Evolutionary conservation across 2,329 filamentous ascomycete genomes (phyloP).

Genomic region (Metarhizium guizhouense): DNA sequence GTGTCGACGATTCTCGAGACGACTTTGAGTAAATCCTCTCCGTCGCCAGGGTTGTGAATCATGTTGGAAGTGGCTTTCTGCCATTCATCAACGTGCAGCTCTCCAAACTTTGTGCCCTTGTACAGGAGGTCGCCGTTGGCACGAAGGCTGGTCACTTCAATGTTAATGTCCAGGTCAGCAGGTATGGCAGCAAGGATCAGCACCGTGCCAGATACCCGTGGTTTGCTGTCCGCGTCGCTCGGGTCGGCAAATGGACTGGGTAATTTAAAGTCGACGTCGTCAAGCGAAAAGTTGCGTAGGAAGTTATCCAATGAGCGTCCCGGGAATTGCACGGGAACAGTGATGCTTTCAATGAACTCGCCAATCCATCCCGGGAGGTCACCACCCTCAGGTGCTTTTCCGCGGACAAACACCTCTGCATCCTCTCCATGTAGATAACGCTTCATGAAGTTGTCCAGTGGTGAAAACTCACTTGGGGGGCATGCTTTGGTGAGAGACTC

Average conservation of each 20-base stretch:
- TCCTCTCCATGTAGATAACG: slow-evolving; percentile 74
- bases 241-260: slow-evolving; percentile 75
- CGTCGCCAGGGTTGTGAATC: slow-evolving; percentile 42
- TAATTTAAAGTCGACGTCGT: slow-evolving; percentile 76
- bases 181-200: slow-evolving; percentile 72
- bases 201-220: slow-evolving; percentile 75
- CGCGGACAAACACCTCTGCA: slow-evolving; percentile 74
- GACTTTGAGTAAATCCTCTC: slow-evolving; percentile 59
- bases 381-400: slow-evolving; percentile 56
- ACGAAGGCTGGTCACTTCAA: slow-evolving; percentile 68
- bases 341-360: slow-evolving; percentile 71
- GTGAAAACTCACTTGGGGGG: slow-evolving; percentile 68
- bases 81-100: slow-evolving; percentile 73
- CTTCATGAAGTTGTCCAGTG: slow-evolving; percentile 72
- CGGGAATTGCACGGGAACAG: slow-evolving; percentile 75
- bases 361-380: slow-evolving; percentile 75
- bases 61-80: slow-evolving; percentile 75
- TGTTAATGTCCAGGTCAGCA: slow-evolving; percentile 74
- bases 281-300: slow-evolving; percentile 79
- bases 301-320: slow-evolving; percentile 73
- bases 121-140: slow-evolving; percentile 78
- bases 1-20: slow-evolving; percentile 68
- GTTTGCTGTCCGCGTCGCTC: slow-evolving; percentile 60
- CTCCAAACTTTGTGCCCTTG: slow-evolving; percentile 66
- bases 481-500: slow-evolving; percentile 64